These are phyloP conservation scores for Chrysophaeum taylorii DNA, from an alignment of 352 stramenopile genomes.

Conservation along the genomic window DNA sequence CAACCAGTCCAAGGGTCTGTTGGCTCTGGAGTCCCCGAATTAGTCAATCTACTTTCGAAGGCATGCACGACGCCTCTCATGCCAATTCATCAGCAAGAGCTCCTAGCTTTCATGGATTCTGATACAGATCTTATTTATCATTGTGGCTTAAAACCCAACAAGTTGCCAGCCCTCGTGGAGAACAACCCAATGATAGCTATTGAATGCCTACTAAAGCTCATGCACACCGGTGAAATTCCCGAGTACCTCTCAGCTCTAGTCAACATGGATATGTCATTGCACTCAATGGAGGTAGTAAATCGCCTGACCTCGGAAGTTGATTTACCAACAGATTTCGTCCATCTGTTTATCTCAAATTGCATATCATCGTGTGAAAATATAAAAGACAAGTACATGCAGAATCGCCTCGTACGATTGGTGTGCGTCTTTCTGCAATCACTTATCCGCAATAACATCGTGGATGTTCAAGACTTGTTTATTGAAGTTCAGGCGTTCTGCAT, in stretches of 20 bases:
- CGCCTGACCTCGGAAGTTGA: conserved; percentile 46
- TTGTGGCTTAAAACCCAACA: too few species aligned
- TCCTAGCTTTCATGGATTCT: too few species aligned
- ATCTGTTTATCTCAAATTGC: conserved; percentile 97
- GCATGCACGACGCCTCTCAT: too few species aligned
- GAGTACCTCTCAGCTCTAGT: conserved; percentile 92
- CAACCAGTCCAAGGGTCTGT: too few species aligned
- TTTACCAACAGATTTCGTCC: conserved; percentile 91
- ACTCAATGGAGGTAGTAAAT: conserved; percentile 89
- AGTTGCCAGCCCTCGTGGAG: too few species aligned
- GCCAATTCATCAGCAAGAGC: too few species aligned
- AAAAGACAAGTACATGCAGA: conserved; percentile 95
- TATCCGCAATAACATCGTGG: conserved; percentile 96
- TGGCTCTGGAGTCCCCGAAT: too few species aligned
- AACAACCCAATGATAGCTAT: too few species aligned
- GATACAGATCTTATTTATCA: too few species aligned
- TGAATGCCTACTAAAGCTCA: conserved; percentile 71
- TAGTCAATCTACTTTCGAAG: too few species aligned
- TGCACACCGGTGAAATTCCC: conserved; percentile 20
- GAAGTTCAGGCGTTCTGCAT: conserved; percentile 98
- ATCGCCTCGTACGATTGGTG: conserved; percentile 89
- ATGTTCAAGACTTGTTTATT: conserved; percentile 95
- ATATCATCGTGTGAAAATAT: conserved; percentile 96
- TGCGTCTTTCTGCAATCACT: conserved; percentile 96
- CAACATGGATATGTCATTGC: conserved; percentile 96